These are phyloP conservation scores for Pholiota adiposa DNA, from an alignment of 1,284 basidiomycete genomes.

Conservation along the genomic window DNA sequence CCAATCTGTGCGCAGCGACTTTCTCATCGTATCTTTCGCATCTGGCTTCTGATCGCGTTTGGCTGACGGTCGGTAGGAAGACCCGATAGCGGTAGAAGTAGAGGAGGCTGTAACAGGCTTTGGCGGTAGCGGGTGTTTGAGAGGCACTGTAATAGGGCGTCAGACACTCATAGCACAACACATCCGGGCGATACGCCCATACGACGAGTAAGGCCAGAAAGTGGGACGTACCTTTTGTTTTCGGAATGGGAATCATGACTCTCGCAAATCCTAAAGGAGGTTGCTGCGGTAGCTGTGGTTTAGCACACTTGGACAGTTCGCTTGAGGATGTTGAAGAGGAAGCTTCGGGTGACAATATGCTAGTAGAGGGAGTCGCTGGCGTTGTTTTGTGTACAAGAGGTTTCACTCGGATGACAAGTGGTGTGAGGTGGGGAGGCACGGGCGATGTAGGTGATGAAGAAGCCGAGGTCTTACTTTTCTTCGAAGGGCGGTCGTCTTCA, in stretches of 20 bases:
- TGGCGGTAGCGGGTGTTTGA: slow-evolving; percentile 30
- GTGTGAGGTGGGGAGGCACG: no score
- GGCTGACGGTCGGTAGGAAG: slow-evolving; percentile 16
- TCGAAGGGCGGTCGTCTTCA: slow-evolving; percentile 4
- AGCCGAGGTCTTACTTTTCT: slow-evolving; percentile 10
- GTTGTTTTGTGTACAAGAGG: not conserved
- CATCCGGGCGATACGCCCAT: not conserved
- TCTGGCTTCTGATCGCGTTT: slow-evolving; percentile 19
- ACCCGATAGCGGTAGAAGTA: slow-evolving; percentile 9
- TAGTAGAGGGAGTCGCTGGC: not conserved
- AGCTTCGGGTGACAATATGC: not conserved
- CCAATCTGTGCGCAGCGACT: slow-evolving; percentile 25
- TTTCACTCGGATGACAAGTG: not conserved
- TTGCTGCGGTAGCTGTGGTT: not conserved
- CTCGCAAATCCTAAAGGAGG: not conserved
- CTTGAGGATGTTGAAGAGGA: not conserved
- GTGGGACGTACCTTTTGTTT: not conserved
- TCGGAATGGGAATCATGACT: slow-evolving; percentile 4
- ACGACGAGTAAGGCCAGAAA: not conserved
- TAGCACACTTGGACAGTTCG: not conserved
- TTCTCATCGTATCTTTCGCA: not conserved
- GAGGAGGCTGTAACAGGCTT: slow-evolving; percentile 24
- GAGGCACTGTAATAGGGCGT: slow-evolving; percentile 14
- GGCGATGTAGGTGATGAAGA: not conserved
- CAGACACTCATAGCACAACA: not conserved